A percentile compares a stretch with the other conserved stretches of the same genome.
Conservation (phyloP, 768 basidiomycete genomes). For the Termitomyces sp. region DNA sequence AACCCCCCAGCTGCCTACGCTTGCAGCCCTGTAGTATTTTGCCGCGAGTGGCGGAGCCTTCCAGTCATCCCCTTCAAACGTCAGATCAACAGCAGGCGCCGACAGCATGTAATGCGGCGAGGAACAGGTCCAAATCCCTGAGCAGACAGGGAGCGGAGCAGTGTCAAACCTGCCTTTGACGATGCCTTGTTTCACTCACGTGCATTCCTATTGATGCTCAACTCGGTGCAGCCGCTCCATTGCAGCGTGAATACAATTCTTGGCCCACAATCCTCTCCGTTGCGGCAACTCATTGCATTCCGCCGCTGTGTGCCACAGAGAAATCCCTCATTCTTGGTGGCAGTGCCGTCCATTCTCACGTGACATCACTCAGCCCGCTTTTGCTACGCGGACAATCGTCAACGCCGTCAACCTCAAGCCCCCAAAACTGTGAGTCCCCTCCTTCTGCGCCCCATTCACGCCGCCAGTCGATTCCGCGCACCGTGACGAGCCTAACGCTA, state of each 20-base stretch:
- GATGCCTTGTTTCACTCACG: slow-evolving; percentile 7
- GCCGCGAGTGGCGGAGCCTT: slow-evolving; percentile 42
- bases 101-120: slow-evolving; percentile 47
- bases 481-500: slow-evolving; percentile 12
- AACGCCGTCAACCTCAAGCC: slow-evolving; percentile 46
- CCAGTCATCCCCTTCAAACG: slow-evolving; percentile 74
- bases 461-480: slow-evolving; percentile 10
- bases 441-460: slow-evolving; percentile 20
- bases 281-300: neutral
- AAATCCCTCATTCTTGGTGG: neutral
- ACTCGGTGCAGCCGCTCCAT: neutral
- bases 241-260: neutral
- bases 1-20: slow-evolving; percentile 80
- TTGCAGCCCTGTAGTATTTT: slow-evolving; percentile 55
- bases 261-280: neutral
- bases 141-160: slow-evolving; percentile 5
- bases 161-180: slow-evolving; percentile 3
- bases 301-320: neutral
- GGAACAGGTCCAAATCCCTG: slow-evolving; percentile 2
- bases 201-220: neutral
- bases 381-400: slow-evolving; percentile 21
- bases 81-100: slow-evolving; percentile 51
- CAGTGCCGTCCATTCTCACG: slow-evolving; percentile 2
- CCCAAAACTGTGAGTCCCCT: slow-evolving; percentile 45
- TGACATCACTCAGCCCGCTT: neutral